phyloP scores from a whole-genome alignment of 23 red algal genomes.

The Rhodosorus marinus region DNA sequence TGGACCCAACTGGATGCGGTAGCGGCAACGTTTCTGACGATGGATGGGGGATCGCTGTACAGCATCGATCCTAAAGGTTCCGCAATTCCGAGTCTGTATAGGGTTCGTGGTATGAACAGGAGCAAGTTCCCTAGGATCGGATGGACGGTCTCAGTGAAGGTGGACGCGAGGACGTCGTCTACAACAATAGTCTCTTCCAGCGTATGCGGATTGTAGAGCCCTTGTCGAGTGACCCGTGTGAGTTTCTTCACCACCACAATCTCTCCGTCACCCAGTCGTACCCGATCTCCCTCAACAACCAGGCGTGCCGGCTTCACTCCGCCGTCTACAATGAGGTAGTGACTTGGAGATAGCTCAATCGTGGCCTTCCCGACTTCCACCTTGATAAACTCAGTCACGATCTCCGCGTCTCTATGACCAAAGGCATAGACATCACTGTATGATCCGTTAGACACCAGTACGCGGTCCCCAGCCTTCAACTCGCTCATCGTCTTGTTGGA shows the following conservation, averaged over 20 bases:
- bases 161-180: neutral
- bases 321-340: neutral
- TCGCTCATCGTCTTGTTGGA: neutral
- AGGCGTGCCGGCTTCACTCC: neutral
- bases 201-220: neutral
- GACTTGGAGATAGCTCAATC: neutral
- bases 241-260: neutral
- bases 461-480: neutral
- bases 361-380: neutral
- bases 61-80: no score
- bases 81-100: no score
- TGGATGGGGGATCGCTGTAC: no score
- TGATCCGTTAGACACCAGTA: neutral
- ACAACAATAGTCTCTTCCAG: neutral
- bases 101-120: no score
- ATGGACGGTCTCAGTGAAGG: neutral
- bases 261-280: neutral
- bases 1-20: no score
- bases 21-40: no score
- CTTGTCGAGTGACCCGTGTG: no score
- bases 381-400: neutral
- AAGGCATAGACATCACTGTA: slow-evolving; percentile 1
- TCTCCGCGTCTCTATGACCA: neutral
- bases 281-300: neutral
- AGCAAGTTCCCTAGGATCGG: neutral